Conservation (phyloP, 257 asterid species). For the Solanum ossicruentum region DNA sequence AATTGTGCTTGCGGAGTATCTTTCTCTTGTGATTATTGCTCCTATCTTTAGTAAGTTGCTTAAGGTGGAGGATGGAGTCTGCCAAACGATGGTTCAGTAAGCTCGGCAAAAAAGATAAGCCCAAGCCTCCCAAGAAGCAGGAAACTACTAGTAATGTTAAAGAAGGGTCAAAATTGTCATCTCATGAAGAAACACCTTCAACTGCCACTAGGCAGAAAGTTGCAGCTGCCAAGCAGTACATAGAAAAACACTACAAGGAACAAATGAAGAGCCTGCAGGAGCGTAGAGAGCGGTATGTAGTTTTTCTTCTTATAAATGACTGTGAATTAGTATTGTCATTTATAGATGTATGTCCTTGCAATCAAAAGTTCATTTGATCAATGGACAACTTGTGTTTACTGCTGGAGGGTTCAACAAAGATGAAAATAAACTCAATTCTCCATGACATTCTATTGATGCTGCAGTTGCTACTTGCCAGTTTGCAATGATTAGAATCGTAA, state of each 20-base stretch:
- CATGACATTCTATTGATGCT: neutral
- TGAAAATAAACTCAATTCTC: neutral
- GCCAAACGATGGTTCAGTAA: slow-evolving; percentile 62
- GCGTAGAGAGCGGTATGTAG: slow-evolving; percentile 74
- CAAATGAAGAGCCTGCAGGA: slow-evolving; percentile 96
- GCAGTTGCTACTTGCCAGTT: neutral
- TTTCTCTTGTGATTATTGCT: slow-evolving; percentile 8
- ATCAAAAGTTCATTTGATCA: neutral
- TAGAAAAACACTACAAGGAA: slow-evolving; percentile 93
- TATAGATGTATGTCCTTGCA: neutral
- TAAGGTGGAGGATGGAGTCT: slow-evolving; percentile 53
- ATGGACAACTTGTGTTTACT: neutral
- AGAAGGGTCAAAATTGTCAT: slow-evolving; percentile 48
- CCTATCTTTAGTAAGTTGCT: slow-evolving; percentile 12
- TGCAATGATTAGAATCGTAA: neutral
- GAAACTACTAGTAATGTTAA: slow-evolving; percentile 45
- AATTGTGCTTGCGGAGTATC: slow-evolving; percentile 2
- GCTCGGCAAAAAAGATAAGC: slow-evolving; percentile 56
- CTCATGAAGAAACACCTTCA: slow-evolving; percentile 71
- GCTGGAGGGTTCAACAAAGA: neutral
- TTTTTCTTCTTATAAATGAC: neutral
- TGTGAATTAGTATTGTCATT: neutral
- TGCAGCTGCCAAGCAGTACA: slow-evolving; percentile 95
- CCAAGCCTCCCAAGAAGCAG: slow-evolving; percentile 52
- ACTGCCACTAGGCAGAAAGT: slow-evolving; percentile 90